Conservation (phyloP, 1,139 yeast genomes). For the Blastobotrys persicus region DNA sequence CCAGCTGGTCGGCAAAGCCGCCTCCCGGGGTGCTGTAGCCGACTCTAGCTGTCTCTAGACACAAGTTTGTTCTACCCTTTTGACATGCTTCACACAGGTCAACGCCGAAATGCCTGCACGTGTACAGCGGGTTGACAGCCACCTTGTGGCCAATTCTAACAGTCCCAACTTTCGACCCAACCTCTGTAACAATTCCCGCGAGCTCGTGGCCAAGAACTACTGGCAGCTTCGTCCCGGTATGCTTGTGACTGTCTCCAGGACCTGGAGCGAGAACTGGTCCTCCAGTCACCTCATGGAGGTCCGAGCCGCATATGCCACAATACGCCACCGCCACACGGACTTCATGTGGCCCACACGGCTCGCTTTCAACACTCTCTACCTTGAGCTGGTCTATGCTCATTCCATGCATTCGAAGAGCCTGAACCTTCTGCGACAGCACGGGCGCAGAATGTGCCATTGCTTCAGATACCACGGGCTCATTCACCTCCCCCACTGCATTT, state of each 20-base stretch:
- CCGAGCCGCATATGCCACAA: slow-evolving; percentile 56
- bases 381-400: neutral
- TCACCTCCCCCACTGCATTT: neutral
- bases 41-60: slow-evolving; percentile 45
- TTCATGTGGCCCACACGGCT: slow-evolving; percentile 36
- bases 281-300: slow-evolving; percentile 46
- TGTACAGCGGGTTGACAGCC: slow-evolving; percentile 46
- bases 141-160: slow-evolving; percentile 39
- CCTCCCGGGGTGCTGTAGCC: slow-evolving; percentile 51
- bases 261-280: slow-evolving; percentile 48
- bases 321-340: slow-evolving; percentile 46
- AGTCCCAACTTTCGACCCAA: slow-evolving; percentile 57
- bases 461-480: neutral
- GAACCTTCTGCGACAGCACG: neutral
- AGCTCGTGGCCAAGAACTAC: slow-evolving; percentile 65
- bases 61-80: slow-evolving; percentile 70
- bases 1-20: slow-evolving; percentile 51
- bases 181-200: slow-evolving; percentile 64
- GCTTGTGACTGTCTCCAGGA: slow-evolving; percentile 21
- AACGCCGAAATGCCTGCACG: slow-evolving; percentile 54
- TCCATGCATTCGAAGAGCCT: slow-evolving; percentile 6
- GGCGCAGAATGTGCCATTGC: neutral
- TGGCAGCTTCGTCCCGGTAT: slow-evolving; percentile 38
- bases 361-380: neutral
- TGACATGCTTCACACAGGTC: slow-evolving; percentile 59